These are phyloP conservation scores for Lactarius hatsudake DNA, from an alignment of 768 basidiomycete genomes.

Conservation along the genomic window DNA sequence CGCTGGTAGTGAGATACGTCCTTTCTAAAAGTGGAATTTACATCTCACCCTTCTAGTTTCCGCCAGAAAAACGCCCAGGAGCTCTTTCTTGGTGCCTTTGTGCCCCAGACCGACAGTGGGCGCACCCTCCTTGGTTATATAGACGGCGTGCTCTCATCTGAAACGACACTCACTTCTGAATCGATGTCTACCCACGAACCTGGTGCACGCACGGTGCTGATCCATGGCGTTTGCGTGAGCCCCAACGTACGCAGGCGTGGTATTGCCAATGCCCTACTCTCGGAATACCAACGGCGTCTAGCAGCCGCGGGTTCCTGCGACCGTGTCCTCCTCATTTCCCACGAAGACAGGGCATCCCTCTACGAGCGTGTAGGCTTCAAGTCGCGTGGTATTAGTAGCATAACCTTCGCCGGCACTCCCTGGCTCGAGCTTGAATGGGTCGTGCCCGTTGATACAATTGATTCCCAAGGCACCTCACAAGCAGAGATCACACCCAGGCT, in stretches of 20 bases:
- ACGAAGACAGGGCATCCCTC: conserved; percentile 54
- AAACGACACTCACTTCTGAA: conserved; percentile 53
- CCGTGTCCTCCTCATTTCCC: conserved; percentile 55
- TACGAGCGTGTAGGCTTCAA: conserved; percentile 65
- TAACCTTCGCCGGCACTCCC: conserved; percentile 54
- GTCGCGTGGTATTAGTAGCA: conserved; percentile 53
- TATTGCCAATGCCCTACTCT: conserved; percentile 51
- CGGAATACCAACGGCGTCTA: conserved; percentile 55
- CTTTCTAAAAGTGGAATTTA: conserved; percentile 6
- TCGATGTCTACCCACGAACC: conserved; percentile 68
- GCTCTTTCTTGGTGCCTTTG: conserved; percentile 66
- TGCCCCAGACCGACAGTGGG: conserved; percentile 29
- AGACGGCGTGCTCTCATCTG: conserved; percentile 61
- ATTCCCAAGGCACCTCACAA: conserved; percentile 19
- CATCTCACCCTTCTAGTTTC: conserved; percentile 38
- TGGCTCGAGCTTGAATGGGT: conserved; percentile 62
- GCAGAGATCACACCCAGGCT: conserved; percentile 41
- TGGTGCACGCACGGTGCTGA: conserved; percentile 50
- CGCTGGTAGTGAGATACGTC: conserved; percentile 10
- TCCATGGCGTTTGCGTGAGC: conserved; percentile 68
- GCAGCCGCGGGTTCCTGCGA: conserved; percentile 40
- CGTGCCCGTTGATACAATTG: conserved; percentile 23
- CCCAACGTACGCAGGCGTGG: conserved; percentile 43
- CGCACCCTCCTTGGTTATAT: conserved; percentile 60
- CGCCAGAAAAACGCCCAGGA: conserved; percentile 57